Conservation (phyloP, 179 eudicot species). For the Silene noctiflora region DNA sequence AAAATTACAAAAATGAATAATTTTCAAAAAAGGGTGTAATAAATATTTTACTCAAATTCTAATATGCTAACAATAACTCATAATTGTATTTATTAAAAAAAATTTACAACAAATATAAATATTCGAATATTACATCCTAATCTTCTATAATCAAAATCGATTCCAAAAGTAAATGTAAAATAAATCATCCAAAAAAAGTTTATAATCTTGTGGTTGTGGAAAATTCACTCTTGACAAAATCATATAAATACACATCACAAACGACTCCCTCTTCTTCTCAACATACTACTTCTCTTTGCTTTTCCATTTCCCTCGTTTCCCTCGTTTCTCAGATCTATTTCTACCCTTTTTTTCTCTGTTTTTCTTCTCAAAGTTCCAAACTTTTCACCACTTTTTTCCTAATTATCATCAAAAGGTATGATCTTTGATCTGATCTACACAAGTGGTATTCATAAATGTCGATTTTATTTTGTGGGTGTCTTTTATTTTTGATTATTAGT, state of each 20-base stretch:
- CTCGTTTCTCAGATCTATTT: slow-evolving; percentile 26
- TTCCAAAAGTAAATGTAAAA: too few species aligned
- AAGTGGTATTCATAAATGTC: background rate
- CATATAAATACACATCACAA: slow-evolving; percentile 16
- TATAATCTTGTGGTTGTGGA: too few species aligned
- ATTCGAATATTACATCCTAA: too few species aligned
- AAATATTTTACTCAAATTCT: too few species aligned
- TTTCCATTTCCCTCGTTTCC: background rate
- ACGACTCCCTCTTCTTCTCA: background rate
- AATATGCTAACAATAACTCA: too few species aligned
- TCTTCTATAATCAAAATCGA: too few species aligned
- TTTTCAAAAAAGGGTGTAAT: too few species aligned
- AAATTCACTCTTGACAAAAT: too few species aligned
- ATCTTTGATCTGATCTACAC: slow-evolving; percentile 6
- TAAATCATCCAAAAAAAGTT: too few species aligned
- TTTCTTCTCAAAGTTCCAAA: background rate
- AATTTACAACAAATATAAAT: too few species aligned
- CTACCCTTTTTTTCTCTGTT: background rate
- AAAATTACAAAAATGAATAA: too few species aligned
- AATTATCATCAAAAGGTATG: slow-evolving; percentile 2
- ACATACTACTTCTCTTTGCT: background rate
- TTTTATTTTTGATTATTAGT: background rate
- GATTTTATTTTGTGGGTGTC: slow-evolving; percentile 18
- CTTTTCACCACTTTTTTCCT: background rate
- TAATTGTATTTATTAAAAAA: too few species aligned